These are phyloP conservation scores for Trichomonas vaginalis DNA, from an alignment of 208 protist genomes.

Conservation along the genomic window DNA sequence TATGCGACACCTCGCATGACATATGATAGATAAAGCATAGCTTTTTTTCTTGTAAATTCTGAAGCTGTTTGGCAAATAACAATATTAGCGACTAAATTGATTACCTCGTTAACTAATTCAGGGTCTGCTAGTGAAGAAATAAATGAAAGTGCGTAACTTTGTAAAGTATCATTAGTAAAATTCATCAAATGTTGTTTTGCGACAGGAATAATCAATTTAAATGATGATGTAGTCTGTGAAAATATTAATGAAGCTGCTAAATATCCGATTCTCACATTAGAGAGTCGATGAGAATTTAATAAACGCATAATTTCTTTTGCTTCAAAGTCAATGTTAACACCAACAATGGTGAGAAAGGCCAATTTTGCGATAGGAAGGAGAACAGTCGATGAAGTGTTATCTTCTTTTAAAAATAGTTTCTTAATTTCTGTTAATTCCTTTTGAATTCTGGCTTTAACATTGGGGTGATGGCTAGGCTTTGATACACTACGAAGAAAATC, in stretches of 20 bases:
- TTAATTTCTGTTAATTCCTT: background rate
- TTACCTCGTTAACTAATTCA: background rate
- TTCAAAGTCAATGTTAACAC: background rate
- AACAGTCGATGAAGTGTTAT: background rate
- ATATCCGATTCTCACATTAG: background rate
- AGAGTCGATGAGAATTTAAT: background rate
- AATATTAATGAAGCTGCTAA: background rate
- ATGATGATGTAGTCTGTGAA: background rate
- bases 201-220: background rate
- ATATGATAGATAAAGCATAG: background rate
- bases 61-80: background rate
- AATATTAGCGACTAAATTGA: background rate
- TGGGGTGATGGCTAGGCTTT: background rate
- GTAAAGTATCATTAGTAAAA: background rate
- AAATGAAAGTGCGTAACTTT: background rate
- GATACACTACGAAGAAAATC: background rate
- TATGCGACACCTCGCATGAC: background rate
- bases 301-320: background rate
- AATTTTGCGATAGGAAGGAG: background rate
- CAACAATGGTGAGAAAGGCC: background rate
- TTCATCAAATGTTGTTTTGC: background rate
- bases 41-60: background rate
- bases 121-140: background rate
- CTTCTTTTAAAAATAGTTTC: background rate
- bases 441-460: background rate